phyloP scores from a whole-genome alignment of 1,284 basidiomycete genomes.

The Pseudozyma pruni region DNA sequence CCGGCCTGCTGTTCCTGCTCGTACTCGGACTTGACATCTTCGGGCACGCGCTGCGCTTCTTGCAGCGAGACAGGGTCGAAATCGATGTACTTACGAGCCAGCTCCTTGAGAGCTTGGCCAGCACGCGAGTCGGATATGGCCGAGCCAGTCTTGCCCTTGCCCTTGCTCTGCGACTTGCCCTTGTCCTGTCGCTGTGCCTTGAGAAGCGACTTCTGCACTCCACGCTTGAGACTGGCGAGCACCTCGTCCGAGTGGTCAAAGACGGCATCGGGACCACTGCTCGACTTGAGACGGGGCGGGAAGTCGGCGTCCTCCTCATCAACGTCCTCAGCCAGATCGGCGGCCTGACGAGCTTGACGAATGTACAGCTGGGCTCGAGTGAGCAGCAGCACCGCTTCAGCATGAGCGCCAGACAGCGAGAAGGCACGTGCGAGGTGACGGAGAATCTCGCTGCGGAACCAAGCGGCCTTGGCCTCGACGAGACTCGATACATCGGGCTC shows the following conservation, averaged over 20 bases:
- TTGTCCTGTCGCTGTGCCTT: constrained; percentile 21
- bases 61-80: constrained; percentile 58
- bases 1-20: constrained; percentile 35
- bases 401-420: constrained; percentile 42
- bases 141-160: constrained; percentile 18
- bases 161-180: constrained; percentile 6
- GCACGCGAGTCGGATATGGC: constrained; percentile 51
- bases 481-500: constrained; percentile 65
- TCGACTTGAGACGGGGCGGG: constrained; percentile 47
- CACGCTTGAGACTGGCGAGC: constrained; percentile 34
- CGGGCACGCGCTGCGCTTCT: constrained; percentile 36
- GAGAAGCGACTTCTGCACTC: constrained; percentile 43
- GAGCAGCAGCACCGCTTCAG: constrained; percentile 60
- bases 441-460: constrained; percentile 62
- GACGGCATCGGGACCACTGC: constrained; percentile 25
- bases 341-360: constrained; percentile 60
- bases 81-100: constrained; percentile 62
- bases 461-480: constrained; percentile 64
- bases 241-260: constrained; percentile 47
- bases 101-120: constrained; percentile 56
- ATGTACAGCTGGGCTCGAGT: constrained; percentile 60
- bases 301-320: constrained; percentile 58
- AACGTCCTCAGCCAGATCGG: constrained; percentile 63
- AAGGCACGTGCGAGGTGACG: constrained; percentile 60
- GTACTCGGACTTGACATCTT: constrained; percentile 37